A percentile compares a stretch with the other conserved stretches of the same genome.
These are phyloP conservation scores for Alternaria alternata DNA, from an alignment of 2,329 filamentous ascomycete genomes.

Conservation along the genomic window DNA sequence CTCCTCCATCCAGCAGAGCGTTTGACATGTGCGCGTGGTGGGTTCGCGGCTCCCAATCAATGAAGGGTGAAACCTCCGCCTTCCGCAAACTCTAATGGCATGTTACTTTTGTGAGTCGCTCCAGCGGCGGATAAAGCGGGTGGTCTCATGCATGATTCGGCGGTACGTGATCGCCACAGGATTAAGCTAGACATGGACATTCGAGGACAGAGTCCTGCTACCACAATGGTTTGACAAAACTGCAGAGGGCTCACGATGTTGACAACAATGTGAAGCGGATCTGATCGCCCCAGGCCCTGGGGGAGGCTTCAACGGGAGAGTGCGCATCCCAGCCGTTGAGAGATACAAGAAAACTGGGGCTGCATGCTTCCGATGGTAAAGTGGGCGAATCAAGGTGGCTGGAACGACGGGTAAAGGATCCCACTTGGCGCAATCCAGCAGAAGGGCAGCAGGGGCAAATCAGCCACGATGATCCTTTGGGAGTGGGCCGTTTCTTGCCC, in stretches of 20 bases:
- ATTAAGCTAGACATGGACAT: background rate
- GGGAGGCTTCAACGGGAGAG: slow-evolving; percentile 16
- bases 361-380: slow-evolving; percentile 9
- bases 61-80: slow-evolving; percentile 19
- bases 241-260: slow-evolving; percentile 3
- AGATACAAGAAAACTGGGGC: slow-evolving; percentile 8
- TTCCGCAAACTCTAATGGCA: slow-evolving; percentile 1
- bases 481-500: slow-evolving; percentile 15
- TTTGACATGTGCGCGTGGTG: slow-evolving; percentile 20
- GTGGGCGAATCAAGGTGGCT: slow-evolving; percentile 12
- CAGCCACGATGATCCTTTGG: slow-evolving; percentile 19
- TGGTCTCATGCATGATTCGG: slow-evolving; percentile 10
- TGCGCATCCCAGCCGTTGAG: slow-evolving; percentile 18
- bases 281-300: slow-evolving; percentile 13
- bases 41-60: slow-evolving; percentile 9
- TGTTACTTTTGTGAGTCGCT: slow-evolving; percentile 16
- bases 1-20: slow-evolving; percentile 4
- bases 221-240: background rate
- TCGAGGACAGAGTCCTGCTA: background rate
- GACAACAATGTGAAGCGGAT: slow-evolving; percentile 12
- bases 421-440: slow-evolving; percentile 19
- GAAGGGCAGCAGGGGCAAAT: slow-evolving; percentile 13
- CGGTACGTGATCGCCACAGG: background rate
- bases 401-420: slow-evolving; percentile 17
- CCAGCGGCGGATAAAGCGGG: slow-evolving; percentile 7